Conservation (phyloP, 2,329 filamentous ascomycete species). For the Biscogniauxia marginata region DNA sequence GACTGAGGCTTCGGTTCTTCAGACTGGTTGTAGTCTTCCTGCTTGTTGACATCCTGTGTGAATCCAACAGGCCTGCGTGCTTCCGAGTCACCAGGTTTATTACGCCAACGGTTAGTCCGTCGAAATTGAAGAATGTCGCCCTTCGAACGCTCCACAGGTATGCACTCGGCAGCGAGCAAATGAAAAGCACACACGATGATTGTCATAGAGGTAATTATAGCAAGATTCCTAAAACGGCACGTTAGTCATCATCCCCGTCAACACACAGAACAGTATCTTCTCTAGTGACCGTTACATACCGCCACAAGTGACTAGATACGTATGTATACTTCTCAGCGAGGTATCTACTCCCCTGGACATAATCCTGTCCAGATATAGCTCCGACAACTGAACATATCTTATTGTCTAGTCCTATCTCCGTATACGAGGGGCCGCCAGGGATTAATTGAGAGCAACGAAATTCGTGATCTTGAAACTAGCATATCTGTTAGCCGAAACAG, state of each 20-base stretch:
- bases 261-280: too few relatives aligned
- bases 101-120: too few relatives aligned
- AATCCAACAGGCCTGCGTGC: too few relatives aligned
- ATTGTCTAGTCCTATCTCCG: conserved; percentile 33
- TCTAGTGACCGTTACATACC: conserved; percentile 26
- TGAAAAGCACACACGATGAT: conserved; percentile 51
- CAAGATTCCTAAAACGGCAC: conserved; percentile 49
- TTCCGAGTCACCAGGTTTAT: too few relatives aligned
- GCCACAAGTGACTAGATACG: conserved; percentile 58
- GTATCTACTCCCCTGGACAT: conserved; percentile 58
- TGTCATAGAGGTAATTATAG: conserved; percentile 63
- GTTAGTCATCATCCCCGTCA: background rate
- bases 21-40: too few relatives aligned
- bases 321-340: conserved; percentile 55
- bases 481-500: too few relatives aligned
- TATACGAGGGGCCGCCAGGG: conserved; percentile 39
- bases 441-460: conserved; percentile 52
- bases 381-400: conserved; percentile 58
- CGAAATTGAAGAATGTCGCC: conserved; percentile 73
- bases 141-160: conserved; percentile 65
- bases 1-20: too few relatives aligned
- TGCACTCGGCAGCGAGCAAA: conserved; percentile 62
- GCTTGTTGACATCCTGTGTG: too few relatives aligned
- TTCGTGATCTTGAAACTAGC: conserved; percentile 56
- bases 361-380: conserved; percentile 46